Base-by-base conservation (phyloP, 192 early-diverging fungal species). In the Coemansia sp. region DNA sequence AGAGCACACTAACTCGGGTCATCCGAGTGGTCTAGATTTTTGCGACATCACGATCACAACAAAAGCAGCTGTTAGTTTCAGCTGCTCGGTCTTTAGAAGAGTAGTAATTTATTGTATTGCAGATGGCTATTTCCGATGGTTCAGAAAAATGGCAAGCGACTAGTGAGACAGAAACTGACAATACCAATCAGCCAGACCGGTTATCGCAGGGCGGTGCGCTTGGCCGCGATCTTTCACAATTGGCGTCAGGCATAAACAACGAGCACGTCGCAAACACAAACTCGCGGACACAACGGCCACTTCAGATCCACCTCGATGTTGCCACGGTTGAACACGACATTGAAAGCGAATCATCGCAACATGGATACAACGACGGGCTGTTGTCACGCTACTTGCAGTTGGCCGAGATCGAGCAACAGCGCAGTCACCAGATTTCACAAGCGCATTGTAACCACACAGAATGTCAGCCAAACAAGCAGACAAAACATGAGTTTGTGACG, bases 301-400 rank as follows among this genome's bases (percentile, higher is more conserved):
- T 64, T 21, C 64, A 70, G 25, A 64, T 70, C 17, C 56, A 57
- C 32, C 57, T 70, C n/a, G 66, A 68, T 14, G 50, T 67, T 10
- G 64, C 53, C 5, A 61, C 61, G 2, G 64, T 71, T 4, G 67
- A 64, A 12, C 72, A 64, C 24, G 38, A 47, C 14, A 56, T 29
- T 37, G 60, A 64, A 7, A 41, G 38, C 14, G 12, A 19, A 17
- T 12, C 29, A 8, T 14, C 9, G 22, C 66, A 25, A 47, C 24
- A 8, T 17, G 25, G 29, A 5, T 22, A 55, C 11, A 55, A 29
- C 53, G 25, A 25, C 53, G 60, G 72, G 32, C 27, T 65, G 25
- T 57, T 64, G 27, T 60, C 67, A 39, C 67, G 57, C 14, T 67
- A 65, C 37, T 56, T 75, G 43, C 72, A 70, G 54, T 49, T 68